Base-by-base conservation (phyloP, 2,329 filamentous ascomycete genomes). In the Ambrosiella beaveri region DNA sequence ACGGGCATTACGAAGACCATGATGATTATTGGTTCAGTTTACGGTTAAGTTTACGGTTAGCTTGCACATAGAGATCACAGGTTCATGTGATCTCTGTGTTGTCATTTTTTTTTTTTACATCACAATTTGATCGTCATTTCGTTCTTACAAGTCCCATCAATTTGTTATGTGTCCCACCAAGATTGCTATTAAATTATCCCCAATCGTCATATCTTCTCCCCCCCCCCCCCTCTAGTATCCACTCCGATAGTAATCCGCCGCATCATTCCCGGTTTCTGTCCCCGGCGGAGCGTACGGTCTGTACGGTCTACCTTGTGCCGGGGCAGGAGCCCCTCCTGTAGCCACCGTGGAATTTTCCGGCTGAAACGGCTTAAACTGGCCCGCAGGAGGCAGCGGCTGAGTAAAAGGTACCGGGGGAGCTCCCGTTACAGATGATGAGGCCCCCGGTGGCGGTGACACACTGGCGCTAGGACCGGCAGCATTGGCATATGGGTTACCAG, bases 271-370 rank as follows among this genome's bases (percentile, higher is more conserved):
- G 3, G 74, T 76, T 60, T 73, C 77, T 1, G 74, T 73, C 8
- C 70, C 68, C 61, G 72, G 75, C 2, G 78, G 78, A 2, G 76
- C 73, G 60, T 84, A 84, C 0, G 81, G 75, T 66, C 78, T 82
- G 63, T 82, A 84, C 65, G 80, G 78, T 13, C 51, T 56, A 12
- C 55, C 44, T 12, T 13, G 27, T 8, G 58, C 44, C 71, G 71
- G 64, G 73, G 71, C 15, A 64, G 63, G 41, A 60, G 37, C 47
- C 62, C 47, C 44, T 15, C 40, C 15, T 9, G 27, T 66, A 79
- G 50, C 39, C 13, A 37, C 19, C 8, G 47, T 27, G 19, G 49
- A 35, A 7, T 19, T 60, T 13, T 50, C 50, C 7, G 55, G 50
- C 50, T 60, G 59, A 27, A 54, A 60, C 3, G 35, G 54, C 50